Evolutionary conservation across 805 yeast species (phyloP).

Genomic region (Kodamaea leandrae): DNA sequence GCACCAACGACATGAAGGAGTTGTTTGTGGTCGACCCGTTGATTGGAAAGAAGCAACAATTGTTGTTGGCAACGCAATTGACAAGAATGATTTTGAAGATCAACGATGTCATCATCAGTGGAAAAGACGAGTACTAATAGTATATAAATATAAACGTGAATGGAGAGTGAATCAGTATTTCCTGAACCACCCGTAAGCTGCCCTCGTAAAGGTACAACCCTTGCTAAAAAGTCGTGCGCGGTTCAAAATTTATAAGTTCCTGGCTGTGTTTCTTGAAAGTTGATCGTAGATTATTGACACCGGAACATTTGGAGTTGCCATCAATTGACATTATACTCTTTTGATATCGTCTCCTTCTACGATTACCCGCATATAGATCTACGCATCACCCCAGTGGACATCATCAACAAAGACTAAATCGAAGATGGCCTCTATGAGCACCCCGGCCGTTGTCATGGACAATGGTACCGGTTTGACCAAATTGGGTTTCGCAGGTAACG

Average conservation of each 20-base stretch:
- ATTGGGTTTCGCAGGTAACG: conserved; percentile 97
- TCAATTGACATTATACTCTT: not conserved
- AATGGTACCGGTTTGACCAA: conserved; percentile 98
- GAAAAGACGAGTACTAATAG: conserved; percentile 65
- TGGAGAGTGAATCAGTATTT: not conserved
- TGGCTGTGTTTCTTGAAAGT: conserved; percentile 1
- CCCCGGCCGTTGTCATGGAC: conserved; percentile 97
- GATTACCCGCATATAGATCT: not conserved
- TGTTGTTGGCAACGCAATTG: conserved; percentile 91
- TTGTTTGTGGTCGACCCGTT: conserved; percentile 94
- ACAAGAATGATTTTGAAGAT: conserved; percentile 97
- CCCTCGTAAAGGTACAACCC: too few relatives aligned
- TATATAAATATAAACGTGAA: not conserved
- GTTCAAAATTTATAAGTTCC: not conserved
- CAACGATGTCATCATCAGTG: conserved; percentile 91
- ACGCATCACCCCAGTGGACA: not conserved
- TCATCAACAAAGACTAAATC: not conserved
- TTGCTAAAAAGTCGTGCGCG: conserved; percentile 2
- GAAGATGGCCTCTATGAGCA: conserved; percentile 60
- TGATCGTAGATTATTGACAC: conserved; percentile 2
- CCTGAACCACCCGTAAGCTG: too few relatives aligned
- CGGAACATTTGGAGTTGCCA: not conserved
- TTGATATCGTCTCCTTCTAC: not conserved
- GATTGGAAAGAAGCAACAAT: conserved; percentile 96
- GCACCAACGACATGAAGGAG: conserved; percentile 89